These are phyloP conservation scores for Phytophthora ramorum DNA, from an alignment of 352 stramenopile species.

Conservation along the genomic window DNA sequence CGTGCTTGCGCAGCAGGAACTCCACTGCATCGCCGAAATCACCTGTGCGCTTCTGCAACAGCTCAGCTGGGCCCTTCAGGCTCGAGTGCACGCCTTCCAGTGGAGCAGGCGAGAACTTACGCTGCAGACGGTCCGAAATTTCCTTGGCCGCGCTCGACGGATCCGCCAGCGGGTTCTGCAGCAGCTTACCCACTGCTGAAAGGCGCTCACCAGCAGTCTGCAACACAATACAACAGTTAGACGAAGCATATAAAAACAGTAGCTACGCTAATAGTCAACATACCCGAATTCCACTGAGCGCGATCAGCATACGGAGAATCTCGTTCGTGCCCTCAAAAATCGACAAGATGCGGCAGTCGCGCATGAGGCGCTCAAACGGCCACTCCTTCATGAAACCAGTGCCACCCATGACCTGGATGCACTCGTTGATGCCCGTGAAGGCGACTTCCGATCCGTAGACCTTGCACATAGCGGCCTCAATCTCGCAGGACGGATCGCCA, in stretches of 20 bases:
- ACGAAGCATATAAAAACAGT: constrained; percentile 10
- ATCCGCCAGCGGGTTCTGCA: constrained; percentile 87
- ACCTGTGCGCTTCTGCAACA: constrained; percentile 71
- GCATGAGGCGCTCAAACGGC: constrained; percentile 92
- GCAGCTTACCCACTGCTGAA: constrained; percentile 74
- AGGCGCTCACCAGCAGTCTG: constrained; percentile 85
- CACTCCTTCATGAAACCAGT: constrained; percentile 94
- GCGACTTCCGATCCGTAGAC: constrained; percentile 88
- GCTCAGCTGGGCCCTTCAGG: constrained; percentile 56
- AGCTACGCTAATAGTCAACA: constrained; percentile 20
- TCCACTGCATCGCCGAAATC: constrained; percentile 85
- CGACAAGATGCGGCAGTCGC: constrained; percentile 90
- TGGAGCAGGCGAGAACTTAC: constrained; percentile 76
- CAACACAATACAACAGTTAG: constrained; percentile 12
- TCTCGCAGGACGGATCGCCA: constrained; percentile 85
- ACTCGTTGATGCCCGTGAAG: constrained; percentile 88
- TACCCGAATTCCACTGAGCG: constrained; percentile 84
- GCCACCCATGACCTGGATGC: constrained; percentile 90
- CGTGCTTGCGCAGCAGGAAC: constrained; percentile 83
- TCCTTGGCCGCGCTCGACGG: constrained; percentile 73
- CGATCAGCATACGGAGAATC: constrained; percentile 93
- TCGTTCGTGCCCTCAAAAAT: constrained; percentile 95
- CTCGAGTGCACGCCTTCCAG: constrained; percentile 79
- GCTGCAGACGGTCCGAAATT: constrained; percentile 79
- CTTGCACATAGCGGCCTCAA: constrained; percentile 91